Conservation (phyloP, 1,139 yeast genomes). For the Candida pseudoviswanathii region DNA sequence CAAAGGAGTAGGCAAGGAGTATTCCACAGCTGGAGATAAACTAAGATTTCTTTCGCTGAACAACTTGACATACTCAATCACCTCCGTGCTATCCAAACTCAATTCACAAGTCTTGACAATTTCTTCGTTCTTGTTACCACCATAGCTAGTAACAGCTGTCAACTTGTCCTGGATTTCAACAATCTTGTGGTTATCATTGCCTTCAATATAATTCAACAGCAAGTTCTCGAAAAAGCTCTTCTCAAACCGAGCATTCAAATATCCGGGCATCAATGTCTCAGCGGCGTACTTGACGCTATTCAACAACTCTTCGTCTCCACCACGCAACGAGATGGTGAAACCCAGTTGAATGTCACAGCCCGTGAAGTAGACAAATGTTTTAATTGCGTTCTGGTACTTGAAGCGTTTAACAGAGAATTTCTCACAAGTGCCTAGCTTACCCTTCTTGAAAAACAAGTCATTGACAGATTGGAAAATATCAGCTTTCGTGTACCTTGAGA, state of each 20-base stretch:
- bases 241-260: constrained; percentile 78
- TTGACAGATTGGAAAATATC: constrained; percentile 63
- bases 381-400: constrained; percentile 54
- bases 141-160: constrained; percentile 11
- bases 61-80: constrained; percentile 50
- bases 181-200: constrained; percentile 17
- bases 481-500: constrained; percentile 79
- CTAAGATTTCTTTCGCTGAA: constrained; percentile 59
- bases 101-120: constrained; percentile 14
- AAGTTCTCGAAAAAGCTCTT: constrained; percentile 63
- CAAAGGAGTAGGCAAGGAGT: constrained; percentile 66
- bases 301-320: constrained; percentile 62
- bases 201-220: constrained; percentile 20
- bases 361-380: constrained; percentile 73
- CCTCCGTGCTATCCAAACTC: constrained; percentile 32
- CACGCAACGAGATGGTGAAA: constrained; percentile 80
- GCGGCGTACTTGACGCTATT: constrained; percentile 74
- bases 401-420: constrained; percentile 71
- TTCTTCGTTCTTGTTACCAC: constrained; percentile 12
- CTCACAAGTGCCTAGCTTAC: constrained; percentile 72
- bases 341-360: constrained; percentile 81
- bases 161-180: constrained; percentile 11
- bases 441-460: constrained; percentile 51
- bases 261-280: constrained; percentile 77
- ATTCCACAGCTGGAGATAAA: constrained; percentile 74